Conservation (phyloP, 179 eudicot species). For the Patellifolia procumbens region DNA sequence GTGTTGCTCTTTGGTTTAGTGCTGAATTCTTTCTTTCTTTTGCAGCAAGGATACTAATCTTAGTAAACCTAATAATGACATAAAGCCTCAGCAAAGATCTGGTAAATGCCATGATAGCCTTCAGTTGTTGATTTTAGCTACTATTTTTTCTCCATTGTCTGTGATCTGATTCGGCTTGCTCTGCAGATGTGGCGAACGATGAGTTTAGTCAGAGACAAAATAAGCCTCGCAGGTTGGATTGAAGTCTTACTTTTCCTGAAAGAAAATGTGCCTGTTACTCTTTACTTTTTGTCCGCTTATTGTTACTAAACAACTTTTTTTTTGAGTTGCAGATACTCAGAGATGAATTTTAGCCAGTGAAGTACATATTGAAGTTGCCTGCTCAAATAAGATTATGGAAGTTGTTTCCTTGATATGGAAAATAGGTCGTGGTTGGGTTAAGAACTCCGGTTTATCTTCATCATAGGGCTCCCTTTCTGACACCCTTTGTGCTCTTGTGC, state of each 20-base stretch:
- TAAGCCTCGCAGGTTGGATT: conserved; percentile 86
- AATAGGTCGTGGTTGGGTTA: conserved; percentile 35
- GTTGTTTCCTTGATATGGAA: conserved; percentile 28
- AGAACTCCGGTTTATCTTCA: conserved; percentile 27
- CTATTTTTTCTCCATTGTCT: not conserved
- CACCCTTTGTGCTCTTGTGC: conserved; percentile 60
- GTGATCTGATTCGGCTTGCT: conserved; percentile 20
- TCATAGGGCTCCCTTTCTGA: conserved; percentile 47
- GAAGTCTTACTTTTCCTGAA: not conserved
- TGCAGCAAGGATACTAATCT: conserved; percentile 73
- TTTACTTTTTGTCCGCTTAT: not conserved
- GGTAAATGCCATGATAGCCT: conserved; percentile 46
- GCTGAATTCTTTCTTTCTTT: conserved; percentile 17
- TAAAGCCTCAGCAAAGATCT: conserved; percentile 61
- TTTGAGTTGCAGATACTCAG: conserved; percentile 72
- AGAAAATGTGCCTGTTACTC: not conserved
- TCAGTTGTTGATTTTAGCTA: not conserved
- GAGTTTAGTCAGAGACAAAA: conserved; percentile 82
- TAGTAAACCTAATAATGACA: conserved; percentile 48
- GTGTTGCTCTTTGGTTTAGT: conserved; percentile 1
- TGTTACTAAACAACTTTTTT: not conserved
- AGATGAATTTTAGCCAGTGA: conserved; percentile 96
- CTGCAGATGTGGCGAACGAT: conserved; percentile 59
- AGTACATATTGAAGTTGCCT: conserved; percentile 35
- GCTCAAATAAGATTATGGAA: conserved; percentile 40